These are phyloP conservation scores for Trypanosoma platydactyli DNA, from an alignment of 208 protist species.

Conservation along the genomic window DNA sequence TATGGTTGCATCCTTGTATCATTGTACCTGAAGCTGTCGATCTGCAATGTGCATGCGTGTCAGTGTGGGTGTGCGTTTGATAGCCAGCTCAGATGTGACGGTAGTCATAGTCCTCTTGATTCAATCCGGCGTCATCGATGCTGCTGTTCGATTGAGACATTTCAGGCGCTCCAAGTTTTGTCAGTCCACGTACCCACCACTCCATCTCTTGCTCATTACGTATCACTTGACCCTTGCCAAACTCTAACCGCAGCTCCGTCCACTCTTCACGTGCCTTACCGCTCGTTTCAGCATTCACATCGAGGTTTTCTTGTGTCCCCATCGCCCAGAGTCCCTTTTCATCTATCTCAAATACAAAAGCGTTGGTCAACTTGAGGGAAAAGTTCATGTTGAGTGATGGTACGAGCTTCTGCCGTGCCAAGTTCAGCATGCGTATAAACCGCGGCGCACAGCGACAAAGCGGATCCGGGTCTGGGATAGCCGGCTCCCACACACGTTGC, in stretches of 20 bases:
- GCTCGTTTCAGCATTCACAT: conserved; percentile 20
- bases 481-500: conserved; percentile 83
- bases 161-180: conserved; percentile 80
- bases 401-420: conserved; percentile 81
- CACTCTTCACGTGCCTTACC: conserved; percentile 69
- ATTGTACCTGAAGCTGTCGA: too few relatives aligned
- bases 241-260: conserved; percentile 82
- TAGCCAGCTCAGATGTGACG: conserved; percentile 62
- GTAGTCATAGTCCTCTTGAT: conserved; percentile 83
- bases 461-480: conserved; percentile 61
- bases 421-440: conserved; percentile 84
- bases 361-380: conserved; percentile 83
- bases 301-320: conserved; percentile 84
- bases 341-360: conserved; percentile 85
- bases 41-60: background rate
- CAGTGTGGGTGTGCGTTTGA: background rate
- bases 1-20: too few relatives aligned
- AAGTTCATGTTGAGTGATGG: conserved; percentile 91
- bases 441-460: conserved; percentile 73
- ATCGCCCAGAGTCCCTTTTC: conserved; percentile 80
- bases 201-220: conserved; percentile 88
- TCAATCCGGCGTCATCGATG: conserved; percentile 74
- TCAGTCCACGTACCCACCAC: conserved; percentile 88
- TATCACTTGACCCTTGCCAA: conserved; percentile 80
- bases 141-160: conserved; percentile 80